phyloP scores from a whole-genome alignment of 1,139 yeast species.

The Kurtzmaniella quercitrusa region DNA sequence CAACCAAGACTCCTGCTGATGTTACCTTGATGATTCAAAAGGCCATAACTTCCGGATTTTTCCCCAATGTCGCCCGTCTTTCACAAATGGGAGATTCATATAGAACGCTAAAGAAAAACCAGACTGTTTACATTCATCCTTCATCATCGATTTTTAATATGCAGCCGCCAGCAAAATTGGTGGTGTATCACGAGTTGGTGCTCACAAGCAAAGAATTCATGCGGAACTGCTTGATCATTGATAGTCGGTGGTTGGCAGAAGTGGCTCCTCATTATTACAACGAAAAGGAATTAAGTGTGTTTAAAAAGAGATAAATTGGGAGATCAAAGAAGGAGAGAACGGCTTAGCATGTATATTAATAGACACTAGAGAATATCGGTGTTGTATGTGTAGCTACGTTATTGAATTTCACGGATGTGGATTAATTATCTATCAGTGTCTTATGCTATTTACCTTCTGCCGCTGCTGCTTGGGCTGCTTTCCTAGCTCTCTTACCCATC shows the following conservation, averaged over 20 bases:
- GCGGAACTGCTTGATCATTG: constrained; percentile 76
- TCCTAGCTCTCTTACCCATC: constrained; percentile 22
- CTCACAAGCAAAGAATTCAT: constrained; percentile 85
- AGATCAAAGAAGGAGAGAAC: too few species aligned
- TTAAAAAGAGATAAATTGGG: background rate
- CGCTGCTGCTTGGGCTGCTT: constrained; percentile 14
- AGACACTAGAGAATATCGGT: too few species aligned
- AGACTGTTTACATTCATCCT: constrained; percentile 77
- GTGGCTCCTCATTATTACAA: constrained; percentile 23
- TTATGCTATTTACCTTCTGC: background rate
- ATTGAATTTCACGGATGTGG: too few species aligned
- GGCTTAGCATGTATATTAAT: background rate
- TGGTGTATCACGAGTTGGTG: constrained; percentile 82
- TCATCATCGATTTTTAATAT: constrained; percentile 59
- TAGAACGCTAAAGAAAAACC: constrained; percentile 55
- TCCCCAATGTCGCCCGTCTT: constrained; percentile 71
- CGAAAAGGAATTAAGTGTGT: constrained; percentile 15
- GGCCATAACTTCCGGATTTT: constrained; percentile 76
- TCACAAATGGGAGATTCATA: constrained; percentile 71
- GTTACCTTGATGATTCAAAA: constrained; percentile 48
- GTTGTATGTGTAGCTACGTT: too few species aligned
- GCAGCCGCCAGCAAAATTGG: constrained; percentile 66
- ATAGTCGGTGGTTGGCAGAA: constrained; percentile 50
- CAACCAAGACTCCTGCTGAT: constrained; percentile 12
- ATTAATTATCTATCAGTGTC: background rate